phyloP scores from a whole-genome alignment of 345 rosid genomes.

The sweet orange (Citrus sinensis) region DNA sequence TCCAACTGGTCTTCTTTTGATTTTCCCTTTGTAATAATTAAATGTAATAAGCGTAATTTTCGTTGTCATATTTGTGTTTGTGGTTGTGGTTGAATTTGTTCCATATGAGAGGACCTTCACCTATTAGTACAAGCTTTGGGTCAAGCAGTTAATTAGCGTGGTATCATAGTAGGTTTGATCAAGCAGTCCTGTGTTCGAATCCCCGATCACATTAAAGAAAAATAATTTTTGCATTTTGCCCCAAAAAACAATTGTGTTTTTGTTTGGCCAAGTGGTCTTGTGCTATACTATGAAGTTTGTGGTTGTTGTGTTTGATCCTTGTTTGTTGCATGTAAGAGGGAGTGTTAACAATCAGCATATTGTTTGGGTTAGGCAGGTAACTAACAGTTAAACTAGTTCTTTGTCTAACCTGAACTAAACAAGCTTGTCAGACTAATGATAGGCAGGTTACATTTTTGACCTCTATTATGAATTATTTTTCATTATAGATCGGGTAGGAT shows the following conservation, averaged over 20 bases:
- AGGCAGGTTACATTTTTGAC: not conserved
- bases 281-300: not conserved
- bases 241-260: not conserved
- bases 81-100: not conserved
- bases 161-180: not conserved
- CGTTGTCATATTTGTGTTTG: not conserved
- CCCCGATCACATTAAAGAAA: not conserved
- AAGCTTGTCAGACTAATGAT: not conserved
- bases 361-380: not conserved
- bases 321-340: not conserved
- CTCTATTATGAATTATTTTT: not conserved
- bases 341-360: not conserved
- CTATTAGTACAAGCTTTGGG: not conserved
- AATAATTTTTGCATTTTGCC: not conserved
- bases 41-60: not conserved
- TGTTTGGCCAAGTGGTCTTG: not conserved
- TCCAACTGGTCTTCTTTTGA: not conserved
- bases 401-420: slow-evolving; percentile 5
- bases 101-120: not conserved
- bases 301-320: not conserved
- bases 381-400: not conserved
- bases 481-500: not conserved
- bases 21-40: not conserved
- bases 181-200: not conserved
- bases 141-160: not conserved